A percentile compares a stretch with the other conserved stretches of the same genome.
Conservation (phyloP, 73 alveolate species). For the Vitrella brassicaformis region DNA sequence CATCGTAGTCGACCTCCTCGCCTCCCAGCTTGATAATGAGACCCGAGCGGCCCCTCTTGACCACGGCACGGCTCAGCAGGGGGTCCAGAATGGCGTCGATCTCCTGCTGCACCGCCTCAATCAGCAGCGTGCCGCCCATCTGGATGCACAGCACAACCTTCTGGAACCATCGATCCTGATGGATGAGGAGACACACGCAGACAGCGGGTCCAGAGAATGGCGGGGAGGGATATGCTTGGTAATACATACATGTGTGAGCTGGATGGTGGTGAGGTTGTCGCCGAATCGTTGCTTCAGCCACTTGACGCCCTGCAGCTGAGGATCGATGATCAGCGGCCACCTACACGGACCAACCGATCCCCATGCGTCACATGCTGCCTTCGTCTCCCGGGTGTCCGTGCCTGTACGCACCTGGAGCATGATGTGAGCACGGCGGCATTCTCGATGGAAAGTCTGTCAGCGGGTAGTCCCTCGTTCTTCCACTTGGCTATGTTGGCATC, state of each 20-base stretch:
- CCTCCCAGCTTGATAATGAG: conserved; percentile 69
- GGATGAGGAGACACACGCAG: too few relatives aligned
- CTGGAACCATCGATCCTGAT: conserved; percentile 83
- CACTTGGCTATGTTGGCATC: conserved; percentile 91
- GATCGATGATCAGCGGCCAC: conserved; percentile 93
- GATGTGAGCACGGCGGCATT: conserved; percentile 91
- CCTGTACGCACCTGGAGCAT: conserved; percentile 94
- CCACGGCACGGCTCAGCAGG: conserved; percentile 86
- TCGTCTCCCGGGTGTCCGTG: too few relatives aligned
- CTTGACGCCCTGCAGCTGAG: conserved; percentile 94
- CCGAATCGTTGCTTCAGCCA: conserved; percentile 87
- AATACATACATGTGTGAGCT: too few relatives aligned
- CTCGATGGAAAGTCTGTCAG: conserved; percentile 96
- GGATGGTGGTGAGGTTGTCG: conserved; percentile 65
- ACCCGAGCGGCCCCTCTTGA: conserved; percentile 69
- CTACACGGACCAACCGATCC: too few relatives aligned
- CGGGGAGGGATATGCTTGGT: too few relatives aligned
- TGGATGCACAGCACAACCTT: conserved; percentile 76
- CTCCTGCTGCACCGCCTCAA: conserved; percentile 93
- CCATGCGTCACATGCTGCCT: too few relatives aligned
- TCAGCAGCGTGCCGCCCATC: conserved; percentile 85
- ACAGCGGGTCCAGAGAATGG: too few relatives aligned
- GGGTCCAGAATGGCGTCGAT: conserved; percentile 99
- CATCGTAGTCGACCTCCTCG: conserved; percentile 86
- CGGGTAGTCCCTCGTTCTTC: conserved; percentile 99